Evolutionary conservation across 2,329 filamentous ascomycete genomes (phyloP), one percentile per base, ranked within the genome.

Genomic region (Aspergillus ustus): DNA sequence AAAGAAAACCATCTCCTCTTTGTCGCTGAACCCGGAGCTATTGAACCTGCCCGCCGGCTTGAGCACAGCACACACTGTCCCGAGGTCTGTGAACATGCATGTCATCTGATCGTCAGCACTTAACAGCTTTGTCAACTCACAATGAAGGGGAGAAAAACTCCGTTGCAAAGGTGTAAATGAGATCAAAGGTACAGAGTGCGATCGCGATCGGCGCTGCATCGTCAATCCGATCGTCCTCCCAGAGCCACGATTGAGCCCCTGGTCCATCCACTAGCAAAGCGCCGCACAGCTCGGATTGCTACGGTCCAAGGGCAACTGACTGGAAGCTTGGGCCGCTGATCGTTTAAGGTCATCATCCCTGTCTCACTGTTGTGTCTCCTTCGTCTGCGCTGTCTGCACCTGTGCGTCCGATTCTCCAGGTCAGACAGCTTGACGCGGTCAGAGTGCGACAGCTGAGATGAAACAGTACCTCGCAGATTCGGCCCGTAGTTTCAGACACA

Each of bases 161-260:
- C 45, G 31, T 31, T 11, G 46, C 40, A 31, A 56, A 40, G 44
- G n/a, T 13, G 11, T 22, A 7, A 45, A 34, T 5, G 25, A 56
- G 29, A 19, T 29, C 11, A 0, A 37, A 37, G 19, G 44, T 2
- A 11, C 3, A 43, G 11, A 37, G 44, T 34, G 29, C 2, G 29
- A 34, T 40, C 19, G 15, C 8, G 59, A 61, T 57, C 59, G 50
- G 31, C 59, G 15, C 2, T 52, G 48, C 52, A 48, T 45, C 15
- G 52, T 31, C 34, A 54, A 59, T 54, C 28, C 19, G 20, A 22
- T 37, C 40, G 19, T 13, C 34, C 34, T 15, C 34, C 34, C 34
- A 40, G 34, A 40, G 34, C 9, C 34, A 40, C 34, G 34, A 40
- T 40, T 40, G 34, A 40, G 40, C 44, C 50, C 40, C 29, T 59